Conservation (phyloP, 139 green algal genomes). For the Marvania coccoides region DNA sequence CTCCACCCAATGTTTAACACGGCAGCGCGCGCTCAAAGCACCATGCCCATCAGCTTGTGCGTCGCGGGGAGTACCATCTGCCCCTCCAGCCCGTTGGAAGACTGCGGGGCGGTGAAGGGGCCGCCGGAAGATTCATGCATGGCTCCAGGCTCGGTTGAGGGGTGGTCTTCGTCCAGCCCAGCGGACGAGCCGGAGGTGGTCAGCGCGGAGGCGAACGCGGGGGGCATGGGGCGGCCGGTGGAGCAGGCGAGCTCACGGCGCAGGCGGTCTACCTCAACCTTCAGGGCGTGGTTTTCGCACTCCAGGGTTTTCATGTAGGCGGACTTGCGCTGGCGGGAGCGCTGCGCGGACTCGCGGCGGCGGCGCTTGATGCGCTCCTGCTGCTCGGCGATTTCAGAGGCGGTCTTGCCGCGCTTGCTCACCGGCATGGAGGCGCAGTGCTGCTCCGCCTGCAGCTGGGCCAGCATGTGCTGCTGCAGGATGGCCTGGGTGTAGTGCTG, state of each 20-base stretch:
- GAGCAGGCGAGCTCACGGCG: not conserved
- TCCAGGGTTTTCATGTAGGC: conserved; percentile 24
- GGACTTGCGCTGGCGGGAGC: conserved; percentile 17
- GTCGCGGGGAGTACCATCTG: too few species aligned
- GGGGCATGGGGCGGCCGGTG: not conserved
- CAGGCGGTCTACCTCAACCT: conserved; percentile 17
- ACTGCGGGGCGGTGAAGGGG: not conserved
- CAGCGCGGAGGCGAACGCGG: not conserved
- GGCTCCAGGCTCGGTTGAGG: too few species aligned
- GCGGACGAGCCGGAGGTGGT: not conserved
- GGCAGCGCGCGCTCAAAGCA: too few species aligned
- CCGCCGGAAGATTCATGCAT: not conserved
- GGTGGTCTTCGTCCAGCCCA: not conserved
- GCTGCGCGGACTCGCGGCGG: conserved; percentile 26
- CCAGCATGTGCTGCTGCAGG: conserved; percentile 10
- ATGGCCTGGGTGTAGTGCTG: conserved; percentile 9
- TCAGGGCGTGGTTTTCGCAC: conserved; percentile 20
- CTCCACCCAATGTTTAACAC: too few species aligned
- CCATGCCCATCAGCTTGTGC: too few species aligned
- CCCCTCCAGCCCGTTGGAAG: too few species aligned
- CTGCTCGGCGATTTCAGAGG: conserved; percentile 25
- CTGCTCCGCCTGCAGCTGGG: not conserved
- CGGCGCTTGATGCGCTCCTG: conserved; percentile 24
- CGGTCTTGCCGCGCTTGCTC: not conserved
- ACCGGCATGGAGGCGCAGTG: not conserved